Evolutionary conservation across 495 filamentous ascomycete species (phyloP), one percentile per base, ranked within the genome.

Genomic region (Tuber indicum): DNA sequence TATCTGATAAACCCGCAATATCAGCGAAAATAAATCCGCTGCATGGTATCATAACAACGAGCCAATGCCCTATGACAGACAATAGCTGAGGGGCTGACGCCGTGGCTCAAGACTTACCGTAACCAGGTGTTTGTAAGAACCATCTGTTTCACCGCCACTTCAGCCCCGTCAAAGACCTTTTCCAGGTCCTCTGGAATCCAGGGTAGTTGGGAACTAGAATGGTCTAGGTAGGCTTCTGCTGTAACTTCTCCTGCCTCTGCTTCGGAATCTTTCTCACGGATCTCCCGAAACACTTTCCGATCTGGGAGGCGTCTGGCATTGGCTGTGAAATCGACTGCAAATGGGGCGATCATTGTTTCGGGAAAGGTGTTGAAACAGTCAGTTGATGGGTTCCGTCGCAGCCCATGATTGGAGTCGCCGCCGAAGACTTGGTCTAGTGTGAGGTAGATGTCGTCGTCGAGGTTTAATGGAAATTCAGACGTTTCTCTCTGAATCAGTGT

Each of bases 51-150:
- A 32, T 66, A 32, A n/a, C 26, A 32, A 32, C n/a, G 12, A 66
- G n/a, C 58, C 3, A 66, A 17, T 10, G 8, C 21, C 58, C 12
- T 16, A 16, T 32, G 58, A 17, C 58, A 32, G 32, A 17, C 58
- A 32, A 32, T 17, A 32, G 14, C 58, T 16, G 0, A 32, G 4
- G 9, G 2, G n/a, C 26, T 17, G 26, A 66, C 10, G 32, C 23
- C 49, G 26, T 32, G n/a, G 16, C 26, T 66, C 26, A 6, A 66
- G 58, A 10, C 81, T 66, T 81, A 81, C 78, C 82, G 78, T 42
- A 83, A 77, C 81, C 82, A 83, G 46, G 82, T 83, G 75, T 83
- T 83, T 77, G 76, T 76, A 32, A 83, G 70, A 46, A 83, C 82
- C 78, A 83, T 77, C 69, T 83, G 81, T 39, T 78, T 78, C 26